A percentile compares a stretch with the other conserved stretches of the same genome.
These are phyloP conservation scores for Erodium moschatum DNA, from an alignment of 441 rosid genomes.

Conservation along the genomic window DNA sequence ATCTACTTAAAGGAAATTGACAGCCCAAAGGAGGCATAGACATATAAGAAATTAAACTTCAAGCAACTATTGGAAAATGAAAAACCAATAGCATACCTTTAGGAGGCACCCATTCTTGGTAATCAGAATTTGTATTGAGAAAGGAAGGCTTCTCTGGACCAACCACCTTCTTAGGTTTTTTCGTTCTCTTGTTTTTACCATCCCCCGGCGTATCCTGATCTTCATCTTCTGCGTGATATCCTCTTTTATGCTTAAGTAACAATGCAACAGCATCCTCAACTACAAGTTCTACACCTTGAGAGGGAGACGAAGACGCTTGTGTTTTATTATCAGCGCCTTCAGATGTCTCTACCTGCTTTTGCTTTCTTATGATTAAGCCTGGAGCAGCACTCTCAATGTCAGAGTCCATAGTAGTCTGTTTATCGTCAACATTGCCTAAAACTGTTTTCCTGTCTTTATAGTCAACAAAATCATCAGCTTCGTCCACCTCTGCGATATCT, in stretches of 20 bases:
- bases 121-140: conserved; percentile 43
- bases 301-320: conserved; percentile 28
- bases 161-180: conserved; percentile 52
- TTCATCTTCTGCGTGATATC: conserved; percentile 45
- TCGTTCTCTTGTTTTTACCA: conserved; percentile 36
- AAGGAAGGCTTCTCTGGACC: conserved; percentile 77
- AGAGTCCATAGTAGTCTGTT: conserved; percentile 19
- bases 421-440: conserved; percentile 24
- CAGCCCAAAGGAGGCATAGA: neutral
- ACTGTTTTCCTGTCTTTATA: conserved; percentile 73
- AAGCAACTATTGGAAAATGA: neutral
- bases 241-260: conserved; percentile 67
- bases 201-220: conserved; percentile 25
- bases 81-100: conserved; percentile 42
- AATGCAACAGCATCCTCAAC: conserved; percentile 86
- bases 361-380: conserved; percentile 80
- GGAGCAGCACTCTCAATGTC: conserved; percentile 49
- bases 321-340: conserved; percentile 27
- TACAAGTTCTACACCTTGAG: conserved; percentile 37
- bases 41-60: neutral
- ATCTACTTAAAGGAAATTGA: too few species aligned
- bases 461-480: conserved; percentile 59
- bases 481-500: conserved; percentile 30
- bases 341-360: conserved; percentile 38
- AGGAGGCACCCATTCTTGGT: conserved; percentile 89